Evolutionary conservation across 2,329 filamentous ascomycete genomes (phyloP).

Genomic region (Apiospora rasikravindrae): DNA sequence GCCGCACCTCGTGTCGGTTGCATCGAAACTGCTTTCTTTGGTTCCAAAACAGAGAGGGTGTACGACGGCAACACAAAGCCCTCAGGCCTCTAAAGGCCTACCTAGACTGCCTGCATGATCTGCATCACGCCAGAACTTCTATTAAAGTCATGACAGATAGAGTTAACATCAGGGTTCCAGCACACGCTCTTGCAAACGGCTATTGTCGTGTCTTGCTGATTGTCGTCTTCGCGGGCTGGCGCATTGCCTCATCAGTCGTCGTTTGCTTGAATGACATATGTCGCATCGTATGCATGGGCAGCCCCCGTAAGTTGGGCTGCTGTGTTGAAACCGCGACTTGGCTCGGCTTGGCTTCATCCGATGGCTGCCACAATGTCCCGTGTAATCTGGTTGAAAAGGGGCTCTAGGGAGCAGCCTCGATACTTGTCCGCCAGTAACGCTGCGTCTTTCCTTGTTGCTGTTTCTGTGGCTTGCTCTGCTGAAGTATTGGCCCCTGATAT

Average conservation of each 20-base stretch:
- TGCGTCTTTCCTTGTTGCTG: constrained; percentile 39
- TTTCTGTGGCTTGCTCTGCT: constrained; percentile 32
- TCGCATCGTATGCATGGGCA: not conserved
- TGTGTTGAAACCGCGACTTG: not conserved
- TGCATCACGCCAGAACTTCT: not conserved
- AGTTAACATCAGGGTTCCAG: not conserved
- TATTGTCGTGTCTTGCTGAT: constrained; percentile 10
- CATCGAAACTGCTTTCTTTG: not conserved
- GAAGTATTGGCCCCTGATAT: constrained; percentile 45
- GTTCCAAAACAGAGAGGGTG: not conserved
- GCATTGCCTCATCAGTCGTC: not conserved
- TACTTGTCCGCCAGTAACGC: constrained; percentile 73
- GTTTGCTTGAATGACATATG: not conserved
- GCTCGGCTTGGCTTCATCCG: constrained; percentile 31
- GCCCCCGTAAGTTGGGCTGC: not conserved
- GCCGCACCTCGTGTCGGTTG: not conserved
- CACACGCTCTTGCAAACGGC: constrained; percentile 1
- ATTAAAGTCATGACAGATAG: constrained; percentile 1
- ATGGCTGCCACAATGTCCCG: constrained; percentile 51
- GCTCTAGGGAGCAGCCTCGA: constrained; percentile 70
- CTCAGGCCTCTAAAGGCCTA: not conserved
- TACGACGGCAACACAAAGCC: not conserved
- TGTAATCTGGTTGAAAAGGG: constrained; percentile 71
- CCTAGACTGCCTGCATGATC: not conserved
- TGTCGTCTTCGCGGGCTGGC: not conserved